These are phyloP conservation scores for Athelia psychrophila DNA, from an alignment of 1,284 basidiomycete genomes.

Conservation along the genomic window DNA sequence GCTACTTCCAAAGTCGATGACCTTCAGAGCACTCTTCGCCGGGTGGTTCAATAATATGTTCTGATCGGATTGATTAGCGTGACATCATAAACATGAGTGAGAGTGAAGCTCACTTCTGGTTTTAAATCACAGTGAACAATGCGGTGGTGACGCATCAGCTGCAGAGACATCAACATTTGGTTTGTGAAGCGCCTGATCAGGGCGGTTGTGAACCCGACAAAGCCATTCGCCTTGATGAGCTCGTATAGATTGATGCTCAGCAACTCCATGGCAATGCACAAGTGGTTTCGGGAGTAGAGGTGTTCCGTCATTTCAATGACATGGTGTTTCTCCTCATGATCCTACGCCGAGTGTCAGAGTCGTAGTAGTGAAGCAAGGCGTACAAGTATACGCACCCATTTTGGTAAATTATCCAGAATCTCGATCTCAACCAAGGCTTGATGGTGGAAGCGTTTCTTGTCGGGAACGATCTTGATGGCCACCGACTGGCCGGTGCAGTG, in stretches of 20 bases:
- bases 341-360: constrained; percentile 46
- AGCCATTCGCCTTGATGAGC: constrained; percentile 98
- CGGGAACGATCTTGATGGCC: constrained; percentile 98
- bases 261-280: constrained; percentile 98
- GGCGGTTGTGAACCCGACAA: constrained; percentile 93
- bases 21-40: constrained; percentile 94
- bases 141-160: constrained; percentile 92
- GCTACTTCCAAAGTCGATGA: constrained; percentile 98
- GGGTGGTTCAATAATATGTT: constrained; percentile 96
- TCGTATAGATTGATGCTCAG: constrained; percentile 99
- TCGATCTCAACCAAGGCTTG: constrained; percentile 99
- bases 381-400: constrained; percentile 77
- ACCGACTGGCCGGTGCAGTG: constrained; percentile 94
- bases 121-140: constrained; percentile 99
- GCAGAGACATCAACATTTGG: constrained; percentile 91
- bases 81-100: not conserved
- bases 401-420: constrained; percentile 92
- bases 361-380: not conserved
- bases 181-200: constrained; percentile 95
- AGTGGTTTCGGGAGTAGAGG: constrained; percentile 96
- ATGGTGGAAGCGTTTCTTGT: constrained; percentile 99
- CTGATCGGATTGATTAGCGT: constrained; percentile 37
- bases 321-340: constrained; percentile 93
- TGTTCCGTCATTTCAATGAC: constrained; percentile 99
- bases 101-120: constrained; percentile 73